Evolutionary conservation across 768 basidiomycete species (phyloP).

Genomic region (Mrakia gelida): DNA sequence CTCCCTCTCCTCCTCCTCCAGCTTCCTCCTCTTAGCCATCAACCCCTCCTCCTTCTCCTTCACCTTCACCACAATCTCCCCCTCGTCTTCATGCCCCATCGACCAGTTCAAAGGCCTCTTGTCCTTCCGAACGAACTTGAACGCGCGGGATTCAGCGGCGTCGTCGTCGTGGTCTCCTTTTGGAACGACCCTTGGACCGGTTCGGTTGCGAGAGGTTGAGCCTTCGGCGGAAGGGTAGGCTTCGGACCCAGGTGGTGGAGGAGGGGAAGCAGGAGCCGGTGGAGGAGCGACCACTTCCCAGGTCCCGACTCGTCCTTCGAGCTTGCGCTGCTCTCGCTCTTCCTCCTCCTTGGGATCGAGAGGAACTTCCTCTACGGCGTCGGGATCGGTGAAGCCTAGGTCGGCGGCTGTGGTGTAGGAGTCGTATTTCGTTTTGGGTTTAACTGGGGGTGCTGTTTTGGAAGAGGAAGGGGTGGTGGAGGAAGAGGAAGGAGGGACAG

Average conservation of each 20-base stretch:
- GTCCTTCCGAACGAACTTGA: slow-evolving; percentile 32
- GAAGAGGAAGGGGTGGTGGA: slow-evolving; percentile 32
- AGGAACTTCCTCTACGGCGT: slow-evolving; percentile 33
- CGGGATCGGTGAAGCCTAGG: slow-evolving; percentile 41
- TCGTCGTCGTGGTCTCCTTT: slow-evolving; percentile 35
- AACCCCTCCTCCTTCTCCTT: slow-evolving; percentile 54
- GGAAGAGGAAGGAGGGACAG: slow-evolving; percentile 37
- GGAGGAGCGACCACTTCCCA: slow-evolving; percentile 64
- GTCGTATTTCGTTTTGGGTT: slow-evolving; percentile 50
- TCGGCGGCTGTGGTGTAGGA: slow-evolving; percentile 84
- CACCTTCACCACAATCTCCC: slow-evolving; percentile 55
- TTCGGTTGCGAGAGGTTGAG: background rate
- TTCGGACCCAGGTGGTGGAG: no score
- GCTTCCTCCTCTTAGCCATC: slow-evolving; percentile 34
- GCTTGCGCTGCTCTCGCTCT: slow-evolving; percentile 33
- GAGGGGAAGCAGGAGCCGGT: slow-evolving; percentile 31
- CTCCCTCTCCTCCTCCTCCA: slow-evolving; percentile 33
- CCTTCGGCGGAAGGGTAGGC: slow-evolving; percentile 36
- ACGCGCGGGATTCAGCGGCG: slow-evolving; percentile 32
- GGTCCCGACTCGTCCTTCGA: slow-evolving; percentile 67
- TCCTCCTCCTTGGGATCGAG: slow-evolving; percentile 30
- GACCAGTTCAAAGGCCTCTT: slow-evolving; percentile 40
- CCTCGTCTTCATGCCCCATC: slow-evolving; percentile 71
- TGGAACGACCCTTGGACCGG: background rate
- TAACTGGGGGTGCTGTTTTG: slow-evolving; percentile 32